These are phyloP conservation scores for Gaeumannomyces sp. DNA, from an alignment of 2,329 filamentous ascomycete genomes.

Conservation along the genomic window DNA sequence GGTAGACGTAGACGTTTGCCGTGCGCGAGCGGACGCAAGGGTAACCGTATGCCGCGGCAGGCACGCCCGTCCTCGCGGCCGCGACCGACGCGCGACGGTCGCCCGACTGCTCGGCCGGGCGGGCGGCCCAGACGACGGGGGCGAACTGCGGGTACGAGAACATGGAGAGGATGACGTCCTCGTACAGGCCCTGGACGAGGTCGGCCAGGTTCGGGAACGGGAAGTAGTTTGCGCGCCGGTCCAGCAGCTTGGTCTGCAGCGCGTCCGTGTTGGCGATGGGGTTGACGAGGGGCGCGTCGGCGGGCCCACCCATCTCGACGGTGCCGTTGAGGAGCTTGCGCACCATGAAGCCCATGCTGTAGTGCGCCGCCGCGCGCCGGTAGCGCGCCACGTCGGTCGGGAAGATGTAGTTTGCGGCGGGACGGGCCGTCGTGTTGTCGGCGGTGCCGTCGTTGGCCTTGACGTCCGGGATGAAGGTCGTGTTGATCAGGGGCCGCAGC, in stretches of 20 bases:
- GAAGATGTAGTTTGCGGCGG: slow-evolving; percentile 25
- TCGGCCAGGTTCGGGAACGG: slow-evolving; percentile 22
- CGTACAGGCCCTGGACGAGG: slow-evolving; percentile 27
- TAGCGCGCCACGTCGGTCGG: slow-evolving; percentile 25
- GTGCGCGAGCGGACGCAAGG: slow-evolving; percentile 26
- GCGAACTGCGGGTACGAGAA: slow-evolving; percentile 30
- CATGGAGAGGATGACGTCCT: slow-evolving; percentile 31
- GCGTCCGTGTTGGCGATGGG: slow-evolving; percentile 27
- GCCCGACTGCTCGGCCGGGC: slow-evolving; percentile 21
- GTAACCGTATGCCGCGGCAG: slow-evolving; percentile 17
- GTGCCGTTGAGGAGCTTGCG: slow-evolving; percentile 28
- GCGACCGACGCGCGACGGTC: slow-evolving; percentile 14
- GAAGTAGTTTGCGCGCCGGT: slow-evolving; percentile 26
- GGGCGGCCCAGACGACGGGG: slow-evolving; percentile 29
- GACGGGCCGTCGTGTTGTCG: slow-evolving; percentile 28
- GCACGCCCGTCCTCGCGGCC: slow-evolving; percentile 3
- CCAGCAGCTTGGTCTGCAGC: slow-evolving; percentile 36
- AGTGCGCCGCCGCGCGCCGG: slow-evolving; percentile 27
- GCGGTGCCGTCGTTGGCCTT: slow-evolving; percentile 28
- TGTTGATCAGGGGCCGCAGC: slow-evolving; percentile 27
- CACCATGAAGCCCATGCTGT: slow-evolving; percentile 27
- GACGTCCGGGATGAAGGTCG: slow-evolving; percentile 22
- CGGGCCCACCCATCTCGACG: slow-evolving; percentile 17
- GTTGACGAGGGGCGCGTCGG: slow-evolving; percentile 18
- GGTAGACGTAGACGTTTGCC: slow-evolving; percentile 28